Evolutionary conservation across 176 grass and related monocot species (phyloP), one percentile per base, ranked within the genome.

Genomic region (Carex myosuroides): DNA sequence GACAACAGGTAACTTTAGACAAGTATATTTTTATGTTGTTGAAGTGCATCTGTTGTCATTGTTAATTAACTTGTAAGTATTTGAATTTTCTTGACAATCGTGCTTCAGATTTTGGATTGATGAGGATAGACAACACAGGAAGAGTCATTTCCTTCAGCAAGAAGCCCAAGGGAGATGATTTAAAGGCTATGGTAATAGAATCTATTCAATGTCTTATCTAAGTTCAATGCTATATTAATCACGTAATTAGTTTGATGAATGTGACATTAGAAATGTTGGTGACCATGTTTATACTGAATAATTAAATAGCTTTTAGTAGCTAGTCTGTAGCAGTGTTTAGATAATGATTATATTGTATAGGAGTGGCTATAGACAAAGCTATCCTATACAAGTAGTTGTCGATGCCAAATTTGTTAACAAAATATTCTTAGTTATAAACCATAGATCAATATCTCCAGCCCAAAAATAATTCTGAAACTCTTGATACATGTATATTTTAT

Each of bases 31-130:
- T 46, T 46, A 37, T 70, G 67, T 70, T 32, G 56, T 14, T 70
- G 37, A 35, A 35, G 4, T 70, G 32, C 29, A 17, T 70, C 26
- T 30, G 22, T 81, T 26, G 53, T 30, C 8, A 33, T 60, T 29
- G 22, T 58, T 16, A 60, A 39, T 32, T 80, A 9, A 79, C n/a
- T 79, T 5, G 21, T 58, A 12, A 8, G 21, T 63, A 11, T 75
- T 70, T 11, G 21, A 17, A 33, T 20, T 53, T 46, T 10, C 1
- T 9, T 10, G 8, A 10, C 1, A 46, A 8, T 46, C 8, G 93
- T 58, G 93, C 96, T 30, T 98, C 95, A 76, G 92, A 93, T 92
- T 98, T 95, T 86, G 93, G 96, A 83, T 76, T 98, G 77, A 93
- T 98, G 89, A 98, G 93, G 80, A 95, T 91, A 87, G 89, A 98